Percentiles rank a stretch among this genome's conserved stretches.
These are phyloP conservation scores for Alternaria incomplexa DNA, from an alignment of 2,329 filamentous ascomycete genomes.

Conservation along the genomic window DNA sequence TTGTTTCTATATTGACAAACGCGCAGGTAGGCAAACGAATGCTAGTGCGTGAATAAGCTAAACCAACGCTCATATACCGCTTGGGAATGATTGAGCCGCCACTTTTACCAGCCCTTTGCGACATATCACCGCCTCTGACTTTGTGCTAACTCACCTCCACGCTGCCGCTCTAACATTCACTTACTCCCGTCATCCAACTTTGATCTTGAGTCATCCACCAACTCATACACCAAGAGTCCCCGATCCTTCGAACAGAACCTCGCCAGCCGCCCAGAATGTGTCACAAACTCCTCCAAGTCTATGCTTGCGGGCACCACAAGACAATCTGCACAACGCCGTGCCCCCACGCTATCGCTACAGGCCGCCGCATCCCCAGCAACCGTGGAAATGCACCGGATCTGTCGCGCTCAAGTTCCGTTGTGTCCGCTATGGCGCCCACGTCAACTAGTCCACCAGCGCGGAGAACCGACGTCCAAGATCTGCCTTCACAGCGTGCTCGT, in stretches of 20 bases:
- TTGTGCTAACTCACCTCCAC: background rate
- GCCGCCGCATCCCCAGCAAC: background rate
- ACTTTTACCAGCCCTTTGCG: background rate
- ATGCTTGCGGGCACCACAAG: constrained; percentile 33
- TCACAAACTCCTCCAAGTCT: constrained; percentile 32
- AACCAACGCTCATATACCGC: background rate
- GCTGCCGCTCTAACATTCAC: background rate
- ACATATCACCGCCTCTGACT: background rate
- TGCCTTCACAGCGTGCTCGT: background rate
- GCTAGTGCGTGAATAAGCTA: background rate
- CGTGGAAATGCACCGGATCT: background rate
- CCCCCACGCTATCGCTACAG: constrained; percentile 15
- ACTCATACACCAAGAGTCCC: background rate
- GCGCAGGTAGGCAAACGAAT: background rate
- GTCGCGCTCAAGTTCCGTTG: constrained; percentile 12
- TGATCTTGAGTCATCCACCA: no score
- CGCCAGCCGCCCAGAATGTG: constrained; percentile 23
- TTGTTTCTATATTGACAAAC: background rate
- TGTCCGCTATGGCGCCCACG: constrained; percentile 7
- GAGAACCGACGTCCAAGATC: background rate
- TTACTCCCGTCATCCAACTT: background rate
- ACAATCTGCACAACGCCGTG: constrained; percentile 37
- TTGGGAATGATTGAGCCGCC: background rate
- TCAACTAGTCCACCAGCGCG: background rate
- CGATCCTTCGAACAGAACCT: background rate